Percentiles rank a stretch among this genome's conserved stretches.
Evolutionary conservation across 371 early-diverging fungal species (phyloP).

Genomic region (Chytridium lagenaria): DNA sequence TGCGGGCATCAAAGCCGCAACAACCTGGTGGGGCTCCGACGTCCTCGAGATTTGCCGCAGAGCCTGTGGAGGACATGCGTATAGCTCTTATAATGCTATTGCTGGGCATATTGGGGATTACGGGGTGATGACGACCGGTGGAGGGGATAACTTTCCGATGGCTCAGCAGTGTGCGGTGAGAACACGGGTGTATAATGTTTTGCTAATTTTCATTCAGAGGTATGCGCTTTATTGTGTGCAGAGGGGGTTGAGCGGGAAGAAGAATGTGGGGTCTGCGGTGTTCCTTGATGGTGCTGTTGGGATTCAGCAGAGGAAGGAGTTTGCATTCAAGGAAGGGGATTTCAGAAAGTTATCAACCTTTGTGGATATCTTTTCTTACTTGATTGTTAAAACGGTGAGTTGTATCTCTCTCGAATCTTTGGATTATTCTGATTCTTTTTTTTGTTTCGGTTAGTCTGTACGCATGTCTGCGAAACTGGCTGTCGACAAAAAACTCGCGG

Average conservation of each 20-base stretch:
- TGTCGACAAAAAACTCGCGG: background rate
- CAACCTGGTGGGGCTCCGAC: slow-evolving; percentile 73
- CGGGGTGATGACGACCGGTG: slow-evolving; percentile 75
- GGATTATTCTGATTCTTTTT: background rate
- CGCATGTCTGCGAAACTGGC: background rate
- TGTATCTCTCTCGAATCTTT: background rate
- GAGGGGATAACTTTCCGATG: slow-evolving; percentile 73
- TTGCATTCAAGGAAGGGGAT: background rate
- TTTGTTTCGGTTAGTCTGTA: background rate
- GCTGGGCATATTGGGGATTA: slow-evolving; percentile 68
- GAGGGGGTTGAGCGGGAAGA: background rate
- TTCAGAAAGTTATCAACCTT: background rate
- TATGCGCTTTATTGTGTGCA: background rate
- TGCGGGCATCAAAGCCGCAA: slow-evolving; percentile 82
- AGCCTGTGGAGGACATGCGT: slow-evolving; percentile 87
- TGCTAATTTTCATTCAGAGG: background rate
- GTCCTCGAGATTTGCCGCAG: slow-evolving; percentile 82
- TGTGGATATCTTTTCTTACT: background rate
- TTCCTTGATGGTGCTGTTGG: background rate
- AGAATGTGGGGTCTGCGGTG: background rate
- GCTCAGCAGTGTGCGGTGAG: slow-evolving; percentile 63
- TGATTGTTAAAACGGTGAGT: background rate
- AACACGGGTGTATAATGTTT: background rate
- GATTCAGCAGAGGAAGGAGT: background rate
- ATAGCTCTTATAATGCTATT: slow-evolving; percentile 71